phyloP scores from a whole-genome alignment of 768 basidiomycete genomes.

The Suillus subaureus region DNA sequence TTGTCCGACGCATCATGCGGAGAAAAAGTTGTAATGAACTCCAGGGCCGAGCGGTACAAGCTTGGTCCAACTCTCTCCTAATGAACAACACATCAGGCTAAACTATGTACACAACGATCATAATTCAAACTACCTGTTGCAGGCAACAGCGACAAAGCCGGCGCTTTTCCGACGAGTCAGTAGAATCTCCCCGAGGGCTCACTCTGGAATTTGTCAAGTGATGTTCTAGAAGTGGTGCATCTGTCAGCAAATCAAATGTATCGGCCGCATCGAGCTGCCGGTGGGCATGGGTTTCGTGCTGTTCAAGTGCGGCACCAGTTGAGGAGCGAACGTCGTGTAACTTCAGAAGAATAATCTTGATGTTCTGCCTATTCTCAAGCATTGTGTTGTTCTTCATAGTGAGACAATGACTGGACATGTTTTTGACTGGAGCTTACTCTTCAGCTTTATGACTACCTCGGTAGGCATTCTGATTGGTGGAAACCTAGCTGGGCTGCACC shows the following conservation, averaged over 20 bases:
- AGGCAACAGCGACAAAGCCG: neutral
- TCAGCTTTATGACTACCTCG: too few species aligned
- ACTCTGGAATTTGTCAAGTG: neutral
- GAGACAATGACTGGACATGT: too few species aligned
- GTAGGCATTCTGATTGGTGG: too few species aligned
- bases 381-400: too few species aligned
- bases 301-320: neutral
- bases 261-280: too few species aligned
- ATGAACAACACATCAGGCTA: neutral
- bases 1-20: too few species aligned
- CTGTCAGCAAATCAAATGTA: too few species aligned
- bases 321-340: neutral
- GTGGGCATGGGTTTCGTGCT: neutral
- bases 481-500: too few species aligned
- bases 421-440: too few species aligned
- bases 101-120: neutral
- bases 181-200: too few species aligned
- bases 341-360: neutral
- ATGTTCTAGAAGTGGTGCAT: neutral
- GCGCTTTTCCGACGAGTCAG: neutral
- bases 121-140: neutral
- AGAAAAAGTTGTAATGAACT: neutral
- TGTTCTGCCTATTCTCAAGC: too few species aligned
- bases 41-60: neutral
- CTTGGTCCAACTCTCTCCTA: neutral